phyloP scores from a whole-genome alignment of 495 filamentous ascomycete species.

The Oidiodendron maius region DNA sequence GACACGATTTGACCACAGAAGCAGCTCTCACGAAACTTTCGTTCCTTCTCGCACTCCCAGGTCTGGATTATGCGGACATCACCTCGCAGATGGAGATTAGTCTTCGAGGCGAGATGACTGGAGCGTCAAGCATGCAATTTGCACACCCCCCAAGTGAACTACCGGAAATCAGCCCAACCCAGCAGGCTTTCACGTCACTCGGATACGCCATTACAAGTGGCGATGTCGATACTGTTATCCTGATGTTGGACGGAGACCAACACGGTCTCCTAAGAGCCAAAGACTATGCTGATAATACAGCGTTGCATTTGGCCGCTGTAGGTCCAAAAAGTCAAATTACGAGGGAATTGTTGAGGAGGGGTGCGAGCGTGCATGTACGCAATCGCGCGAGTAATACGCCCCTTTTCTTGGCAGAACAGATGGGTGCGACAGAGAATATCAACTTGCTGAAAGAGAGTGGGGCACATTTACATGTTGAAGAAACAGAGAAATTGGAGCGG shows the following conservation, averaged over 20 bases:
- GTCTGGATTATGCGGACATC: slow-evolving; percentile 55
- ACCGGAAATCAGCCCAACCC: slow-evolving; percentile 35
- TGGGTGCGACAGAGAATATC: slow-evolving; percentile 49
- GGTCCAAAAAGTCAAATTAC: slow-evolving; percentile 45
- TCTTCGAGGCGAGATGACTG: slow-evolving; percentile 82
- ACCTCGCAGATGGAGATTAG: slow-evolving; percentile 65
- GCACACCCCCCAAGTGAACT: slow-evolving; percentile 51
- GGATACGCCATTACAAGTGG: slow-evolving; percentile 77
- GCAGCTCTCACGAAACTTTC: slow-evolving; percentile 91
- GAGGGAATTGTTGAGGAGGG: slow-evolving; percentile 63
- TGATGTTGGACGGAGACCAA: slow-evolving; percentile 59
- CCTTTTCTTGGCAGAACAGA: slow-evolving; percentile 65
- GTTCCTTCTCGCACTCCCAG: slow-evolving; percentile 71
- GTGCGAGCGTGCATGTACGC: slow-evolving; percentile 80
- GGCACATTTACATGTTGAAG: slow-evolving; percentile 62
- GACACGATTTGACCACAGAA: slow-evolving; percentile 89
- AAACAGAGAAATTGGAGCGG: slow-evolving; percentile 34
- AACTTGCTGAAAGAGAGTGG: slow-evolving; percentile 61
- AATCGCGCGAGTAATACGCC: slow-evolving; percentile 80
- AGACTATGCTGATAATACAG: slow-evolving; percentile 91
- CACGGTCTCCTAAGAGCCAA: slow-evolving; percentile 54
- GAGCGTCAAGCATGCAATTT: slow-evolving; percentile 56
- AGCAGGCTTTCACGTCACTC: slow-evolving; percentile 61
- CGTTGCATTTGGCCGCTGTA: slow-evolving; percentile 55
- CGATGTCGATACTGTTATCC: slow-evolving; percentile 54